Base-by-base conservation (phyloP, 2,329 filamentous ascomycete species). In the Alternaria postmessia region DNA sequence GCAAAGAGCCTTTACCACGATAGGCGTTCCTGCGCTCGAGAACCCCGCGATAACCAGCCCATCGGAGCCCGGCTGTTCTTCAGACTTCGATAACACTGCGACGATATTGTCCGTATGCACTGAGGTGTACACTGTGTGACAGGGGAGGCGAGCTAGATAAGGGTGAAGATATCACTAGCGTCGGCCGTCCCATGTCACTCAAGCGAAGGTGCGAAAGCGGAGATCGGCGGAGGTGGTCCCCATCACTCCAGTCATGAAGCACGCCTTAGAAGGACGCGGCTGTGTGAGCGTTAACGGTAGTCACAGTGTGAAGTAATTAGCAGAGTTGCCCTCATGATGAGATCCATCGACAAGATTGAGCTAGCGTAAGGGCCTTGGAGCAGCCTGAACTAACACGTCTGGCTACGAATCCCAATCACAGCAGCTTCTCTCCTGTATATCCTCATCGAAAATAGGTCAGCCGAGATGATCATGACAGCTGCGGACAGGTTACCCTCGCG, bases 151-250 rank as follows among this genome's bases (percentile, higher is more conserved):
- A 47, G 44, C n/a, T 20, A 34, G 56, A 58, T 58, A 54, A 58
- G 49, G 34, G 34, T 5, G 24, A 7, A 41, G 39, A 28, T 54
- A 54, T 58, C 51, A 1, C 20, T 58, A 58, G 56, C 51, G 56
- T 41, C 56, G 51, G 56, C 56, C 56, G 56, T 39, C 56, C 51
- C 56, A 30, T 54, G 56, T 43, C 51, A 47, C 24, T n/a, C 42
- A 48, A 54, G 43, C 32, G 51, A 51, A 44, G 16, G 43, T 16
- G 49, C 36, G 42, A 38, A 36, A 41, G 34, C 16, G 49, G 42
- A 30, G 32, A 46, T 14, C 22, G 30, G 54, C 41, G 41, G 30
- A 53, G 38, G 22, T 24, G 44, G 8, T 26, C 18, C 6, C 18
- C 16, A 47, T 28, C 44, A 26, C n/a, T 18, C n/a, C 36, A 38